These are phyloP conservation scores for Erodium texanum DNA, from an alignment of 441 rosid species.

Conservation along the genomic window DNA sequence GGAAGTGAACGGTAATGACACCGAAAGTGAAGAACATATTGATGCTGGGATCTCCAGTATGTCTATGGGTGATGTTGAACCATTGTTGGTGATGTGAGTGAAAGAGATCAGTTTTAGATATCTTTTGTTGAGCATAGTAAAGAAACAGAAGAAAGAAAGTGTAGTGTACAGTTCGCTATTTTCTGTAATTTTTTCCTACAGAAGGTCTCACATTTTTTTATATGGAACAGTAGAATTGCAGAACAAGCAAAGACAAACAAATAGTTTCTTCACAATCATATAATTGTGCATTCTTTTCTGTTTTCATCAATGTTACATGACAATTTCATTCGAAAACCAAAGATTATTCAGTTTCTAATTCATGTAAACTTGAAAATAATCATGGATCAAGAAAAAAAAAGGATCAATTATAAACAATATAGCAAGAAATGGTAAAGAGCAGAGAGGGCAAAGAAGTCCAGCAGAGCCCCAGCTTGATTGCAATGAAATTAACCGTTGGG, in stretches of 20 bases:
- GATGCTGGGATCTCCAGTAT: not conserved
- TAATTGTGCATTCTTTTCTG: too few relatives aligned
- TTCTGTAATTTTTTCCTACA: not conserved
- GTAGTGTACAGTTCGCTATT: not conserved
- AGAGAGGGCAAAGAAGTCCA: not conserved
- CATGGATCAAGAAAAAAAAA: too few relatives aligned
- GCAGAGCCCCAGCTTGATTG: not conserved
- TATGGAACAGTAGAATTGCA: not conserved
- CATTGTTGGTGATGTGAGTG: not conserved
- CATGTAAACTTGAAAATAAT: too few relatives aligned
- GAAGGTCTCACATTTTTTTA: not conserved
- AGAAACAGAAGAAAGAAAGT: not conserved
- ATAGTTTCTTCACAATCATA: too few relatives aligned
- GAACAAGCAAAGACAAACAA: not conserved
- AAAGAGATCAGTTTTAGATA: not conserved
- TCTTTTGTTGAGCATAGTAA: not conserved
- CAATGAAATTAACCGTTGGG: not conserved
- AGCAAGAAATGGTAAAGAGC: not conserved
- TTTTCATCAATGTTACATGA: too few relatives aligned
- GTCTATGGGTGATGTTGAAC: not conserved
- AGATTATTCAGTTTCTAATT: too few relatives aligned
- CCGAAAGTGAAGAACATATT: not conserved
- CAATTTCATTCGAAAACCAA: too few relatives aligned
- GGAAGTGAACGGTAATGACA: too few relatives aligned
- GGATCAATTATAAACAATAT: not conserved